phyloP scores from a whole-genome alignment of 2,329 filamentous ascomycete species.

The Endocalyx cinctus region DNA sequence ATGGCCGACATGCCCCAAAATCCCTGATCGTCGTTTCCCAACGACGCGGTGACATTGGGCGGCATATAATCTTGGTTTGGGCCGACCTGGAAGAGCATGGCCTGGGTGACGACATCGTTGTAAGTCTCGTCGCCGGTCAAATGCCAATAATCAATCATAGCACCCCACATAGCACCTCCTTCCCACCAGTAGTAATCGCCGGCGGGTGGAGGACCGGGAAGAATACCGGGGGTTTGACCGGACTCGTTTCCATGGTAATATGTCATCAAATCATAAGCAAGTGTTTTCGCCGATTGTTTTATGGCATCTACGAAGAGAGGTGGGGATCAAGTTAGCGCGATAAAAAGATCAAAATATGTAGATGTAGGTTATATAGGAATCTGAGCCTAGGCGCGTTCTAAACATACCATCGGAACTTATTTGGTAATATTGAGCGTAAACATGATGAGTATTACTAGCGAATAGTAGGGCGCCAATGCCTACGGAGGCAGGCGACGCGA shows the following conservation, averaged over 20 bases:
- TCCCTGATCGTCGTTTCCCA: conserved; percentile 53
- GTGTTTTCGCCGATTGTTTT: conserved; percentile 34
- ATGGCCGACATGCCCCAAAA: conserved; percentile 64
- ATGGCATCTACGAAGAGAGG: conserved; percentile 40
- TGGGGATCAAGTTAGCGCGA: too few species aligned
- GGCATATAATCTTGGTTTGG: conserved; percentile 45
- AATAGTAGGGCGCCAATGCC: too few species aligned
- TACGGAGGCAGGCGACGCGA: too few species aligned
- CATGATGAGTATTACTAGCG: too few species aligned
- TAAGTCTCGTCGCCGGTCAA: conserved; percentile 48
- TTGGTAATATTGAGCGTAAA: conserved; percentile 9
- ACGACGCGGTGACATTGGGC: conserved; percentile 32
- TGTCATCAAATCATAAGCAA: conserved; percentile 25
- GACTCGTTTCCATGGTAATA: conserved; percentile 29
- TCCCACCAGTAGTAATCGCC: conserved; percentile 33
- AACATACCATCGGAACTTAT: conserved; percentile 15
- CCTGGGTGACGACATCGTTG: conserved; percentile 43
- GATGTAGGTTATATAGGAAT: background rate
- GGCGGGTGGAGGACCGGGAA: conserved; percentile 27
- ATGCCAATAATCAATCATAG: conserved; percentile 40
- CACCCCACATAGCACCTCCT: conserved; percentile 28
- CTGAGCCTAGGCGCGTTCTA: too few species aligned
- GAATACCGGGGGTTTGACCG: conserved; percentile 27
- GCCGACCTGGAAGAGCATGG: conserved; percentile 41
- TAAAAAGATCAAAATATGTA: background rate